Conservation (phyloP, 352 stramenopile species). For the Phytophthora constricta region DNA sequence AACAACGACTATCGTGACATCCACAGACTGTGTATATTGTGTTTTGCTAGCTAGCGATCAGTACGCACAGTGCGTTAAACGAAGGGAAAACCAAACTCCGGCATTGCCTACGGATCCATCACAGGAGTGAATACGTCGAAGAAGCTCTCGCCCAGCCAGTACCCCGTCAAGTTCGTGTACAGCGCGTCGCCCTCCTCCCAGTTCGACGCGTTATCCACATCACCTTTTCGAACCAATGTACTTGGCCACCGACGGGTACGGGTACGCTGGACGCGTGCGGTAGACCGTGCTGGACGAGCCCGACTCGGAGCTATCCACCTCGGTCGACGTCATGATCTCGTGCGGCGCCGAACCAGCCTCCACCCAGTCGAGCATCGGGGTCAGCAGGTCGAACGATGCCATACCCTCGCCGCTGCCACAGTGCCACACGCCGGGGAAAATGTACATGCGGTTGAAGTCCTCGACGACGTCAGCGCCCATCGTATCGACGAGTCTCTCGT, state of each 20-base stretch:
- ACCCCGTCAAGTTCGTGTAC: slow-evolving; percentile 40
- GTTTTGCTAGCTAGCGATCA: no score
- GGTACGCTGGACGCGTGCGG: slow-evolving; percentile 33
- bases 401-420: slow-evolving; percentile 45
- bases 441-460: slow-evolving; percentile 46
- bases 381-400: slow-evolving; percentile 44
- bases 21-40: no score
- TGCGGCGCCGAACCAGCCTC: slow-evolving; percentile 33
- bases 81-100: no score
- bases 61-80: no score
- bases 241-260: slow-evolving; percentile 38
- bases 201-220: slow-evolving; percentile 29
- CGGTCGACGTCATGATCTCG: slow-evolving; percentile 37
- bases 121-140: slow-evolving; percentile 32
- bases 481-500: slow-evolving; percentile 36
- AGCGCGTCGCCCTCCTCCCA: slow-evolving; percentile 29
- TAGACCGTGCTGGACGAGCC: slow-evolving; percentile 23
- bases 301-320: slow-evolving; percentile 10
- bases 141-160: slow-evolving; percentile 35
- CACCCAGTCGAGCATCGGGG: slow-evolving; percentile 47
- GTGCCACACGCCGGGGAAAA: slow-evolving; percentile 49
- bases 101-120: slow-evolving; percentile 27
- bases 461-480: slow-evolving; percentile 36
- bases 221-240: slow-evolving; percentile 31
- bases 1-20: no score